Base-by-base conservation (phyloP, 1,139 yeast genomes). In the Candida sojae region DNA sequence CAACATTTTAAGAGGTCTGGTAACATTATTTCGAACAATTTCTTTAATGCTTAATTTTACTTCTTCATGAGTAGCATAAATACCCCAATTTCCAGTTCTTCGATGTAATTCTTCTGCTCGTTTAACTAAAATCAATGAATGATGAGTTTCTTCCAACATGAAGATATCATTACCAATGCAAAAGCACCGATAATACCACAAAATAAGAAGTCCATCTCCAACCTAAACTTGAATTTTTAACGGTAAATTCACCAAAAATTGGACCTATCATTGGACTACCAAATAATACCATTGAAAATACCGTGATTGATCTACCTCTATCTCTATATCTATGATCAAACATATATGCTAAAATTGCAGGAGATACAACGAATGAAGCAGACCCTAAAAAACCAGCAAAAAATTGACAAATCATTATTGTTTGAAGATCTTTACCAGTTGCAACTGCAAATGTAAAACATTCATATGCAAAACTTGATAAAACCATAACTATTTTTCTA, bases 41-140 rank as follows among this genome's bases (percentile, higher is more conserved):
- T 86, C 92, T 58, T 75, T 75, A 41, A 88, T 49, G 33, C 83
- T 74, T 44, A 88, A 70, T 47, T 77, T 76, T 48, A 84, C 78
- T 57, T 84, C 87, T 62, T 89, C 96, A 60, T 86, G 93, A 5
- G 95, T 85, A 23, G 96, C 96, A 60, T 82, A 83, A 47, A 89
- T 86, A 36, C 90, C 90, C 96, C 96, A 88, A 63, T 79, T 83
- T 1, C 76, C 75, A 3, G 79, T 73, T 60, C 78, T 61, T 60
- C 82, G 72, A 62, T 89, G 81, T 58, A 86, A 75, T 39, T 62
- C 64, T 55, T 75, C 79, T 3, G 93, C 93, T 65, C 84, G 85
- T 12, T 67, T 54, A 28, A 77, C 82, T 52, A 87, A 66, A 46
- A 87, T 72, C 54, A 70, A 53, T 5, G 73, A 71, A 70, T 74